A percentile compares a stretch with the other conserved stretches of the same genome.
Conservation (phyloP, 164 flowering plant species). For the Kingdonia uniflora region DNA sequence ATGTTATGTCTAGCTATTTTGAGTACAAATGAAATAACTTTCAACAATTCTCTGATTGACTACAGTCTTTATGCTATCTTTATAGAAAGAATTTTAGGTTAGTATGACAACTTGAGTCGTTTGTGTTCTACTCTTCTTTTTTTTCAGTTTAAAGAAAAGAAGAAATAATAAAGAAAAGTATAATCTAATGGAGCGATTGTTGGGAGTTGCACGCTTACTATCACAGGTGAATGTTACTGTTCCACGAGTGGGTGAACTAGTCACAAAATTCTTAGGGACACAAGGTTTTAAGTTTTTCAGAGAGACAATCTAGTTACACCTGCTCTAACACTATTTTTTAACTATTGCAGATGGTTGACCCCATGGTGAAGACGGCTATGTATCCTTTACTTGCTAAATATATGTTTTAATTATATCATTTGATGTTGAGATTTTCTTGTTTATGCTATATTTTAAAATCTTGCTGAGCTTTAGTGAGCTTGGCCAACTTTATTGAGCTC, state of each 20-base stretch:
- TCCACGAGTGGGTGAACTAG: too few species aligned
- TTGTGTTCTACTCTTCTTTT: too few species aligned
- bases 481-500: too few species aligned
- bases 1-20: neutral
- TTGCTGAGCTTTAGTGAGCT: too few species aligned
- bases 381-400: conserved; percentile 3
- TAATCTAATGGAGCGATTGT: neutral
- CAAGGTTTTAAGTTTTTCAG: neutral
- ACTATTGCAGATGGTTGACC: conserved; percentile 9
- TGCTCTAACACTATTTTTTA: neutral
- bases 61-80: too few species aligned
- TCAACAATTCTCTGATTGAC: too few species aligned
- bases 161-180: neutral
- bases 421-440: neutral
- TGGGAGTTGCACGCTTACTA: conserved; percentile 7
- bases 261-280: too few species aligned
- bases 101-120: too few species aligned
- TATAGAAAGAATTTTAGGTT: too few species aligned
- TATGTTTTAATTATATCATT: neutral
- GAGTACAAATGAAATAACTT: too few species aligned
- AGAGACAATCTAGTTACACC: neutral
- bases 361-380: conserved; percentile 9
- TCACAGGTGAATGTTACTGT: conserved; percentile 1
- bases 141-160: conserved; percentile 1
- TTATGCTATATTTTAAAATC: neutral